Evolutionary conservation across 371 early-diverging fungal genomes (phyloP).

Genomic region (Mortierella sp.): DNA sequence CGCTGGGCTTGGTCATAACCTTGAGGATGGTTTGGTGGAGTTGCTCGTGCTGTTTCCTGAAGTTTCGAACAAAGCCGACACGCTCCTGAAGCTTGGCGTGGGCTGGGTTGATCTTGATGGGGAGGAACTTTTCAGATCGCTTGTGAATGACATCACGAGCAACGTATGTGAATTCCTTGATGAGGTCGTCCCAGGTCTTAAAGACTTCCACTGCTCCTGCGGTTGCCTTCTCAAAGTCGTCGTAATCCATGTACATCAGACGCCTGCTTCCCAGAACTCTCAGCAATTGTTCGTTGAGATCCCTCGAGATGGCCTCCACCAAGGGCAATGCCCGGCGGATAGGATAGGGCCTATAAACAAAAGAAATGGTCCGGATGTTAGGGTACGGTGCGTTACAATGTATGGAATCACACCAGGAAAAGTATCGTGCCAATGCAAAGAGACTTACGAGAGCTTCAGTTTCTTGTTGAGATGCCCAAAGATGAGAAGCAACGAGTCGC

Average conservation of each 20-base stretch:
- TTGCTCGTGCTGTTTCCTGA: constrained; percentile 97
- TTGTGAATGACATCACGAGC: constrained; percentile 97
- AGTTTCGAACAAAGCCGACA: constrained; percentile 87
- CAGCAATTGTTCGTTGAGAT: constrained; percentile 92
- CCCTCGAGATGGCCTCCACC: constrained; percentile 95
- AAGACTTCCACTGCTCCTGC: constrained; percentile 92
- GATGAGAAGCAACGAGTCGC: constrained; percentile 84
- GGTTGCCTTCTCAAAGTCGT: constrained; percentile 84
- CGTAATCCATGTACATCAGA: constrained; percentile 94
- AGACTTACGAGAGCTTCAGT: constrained; percentile 85
- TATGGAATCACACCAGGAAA: too few relatives aligned
- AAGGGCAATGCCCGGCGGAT: constrained; percentile 93
- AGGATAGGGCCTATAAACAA: constrained; percentile 84
- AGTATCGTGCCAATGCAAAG: background rate
- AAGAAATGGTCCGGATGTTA: background rate
- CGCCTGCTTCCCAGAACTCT: constrained; percentile 90
- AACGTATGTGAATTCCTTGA: constrained; percentile 95
- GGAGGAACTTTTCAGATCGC: constrained; percentile 93
- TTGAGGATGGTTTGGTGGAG: constrained; percentile 93
- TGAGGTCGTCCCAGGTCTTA: constrained; percentile 93
- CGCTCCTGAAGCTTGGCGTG: constrained; percentile 97
- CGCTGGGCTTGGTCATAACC: constrained; percentile 87
- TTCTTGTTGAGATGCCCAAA: constrained; percentile 98
- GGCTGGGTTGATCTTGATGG: constrained; percentile 93
- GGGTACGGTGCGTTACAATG: background rate